Conservation (phyloP, 2,329 filamentous ascomycete genomes). For the Colletotrichum brevisporum region DNA sequence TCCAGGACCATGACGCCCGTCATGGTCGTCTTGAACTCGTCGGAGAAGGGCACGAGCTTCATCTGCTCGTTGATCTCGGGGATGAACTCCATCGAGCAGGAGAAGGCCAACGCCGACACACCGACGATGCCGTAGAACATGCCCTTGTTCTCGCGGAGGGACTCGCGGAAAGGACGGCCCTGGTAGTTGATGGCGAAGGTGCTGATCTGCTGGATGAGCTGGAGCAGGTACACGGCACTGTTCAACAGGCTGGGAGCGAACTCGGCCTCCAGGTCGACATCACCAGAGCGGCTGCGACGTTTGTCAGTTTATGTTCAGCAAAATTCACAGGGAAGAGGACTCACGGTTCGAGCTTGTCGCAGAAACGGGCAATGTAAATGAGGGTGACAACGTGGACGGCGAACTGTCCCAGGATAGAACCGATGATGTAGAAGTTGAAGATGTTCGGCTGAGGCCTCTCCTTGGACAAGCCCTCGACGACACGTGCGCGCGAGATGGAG, state of each 20-base stretch:
- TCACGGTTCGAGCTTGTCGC: slow-evolving; percentile 88
- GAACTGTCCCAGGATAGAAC: slow-evolving; percentile 96
- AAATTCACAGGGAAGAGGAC: slow-evolving; percentile 52
- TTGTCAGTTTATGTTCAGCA: slow-evolving; percentile 46
- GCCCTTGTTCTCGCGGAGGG: slow-evolving; percentile 92
- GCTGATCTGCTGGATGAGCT: slow-evolving; percentile 98
- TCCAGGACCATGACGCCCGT: slow-evolving; percentile 89
- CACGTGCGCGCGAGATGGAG: slow-evolving; percentile 96
- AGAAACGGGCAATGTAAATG: slow-evolving; percentile 93
- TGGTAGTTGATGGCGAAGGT: slow-evolving; percentile 99
- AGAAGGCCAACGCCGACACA: slow-evolving; percentile 91
- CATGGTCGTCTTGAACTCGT: slow-evolving; percentile 90
- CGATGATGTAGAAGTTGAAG: slow-evolving; percentile 99
- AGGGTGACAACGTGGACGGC: slow-evolving; percentile 94
- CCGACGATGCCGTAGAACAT: slow-evolving; percentile 98
- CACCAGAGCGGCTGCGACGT: slow-evolving; percentile 59
- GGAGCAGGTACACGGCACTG: slow-evolving; percentile 95
- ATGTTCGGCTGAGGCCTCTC: slow-evolving; percentile 98
- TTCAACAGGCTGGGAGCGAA: slow-evolving; percentile 95
- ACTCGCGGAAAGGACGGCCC: slow-evolving; percentile 96
- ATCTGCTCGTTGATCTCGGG: slow-evolving; percentile 96
- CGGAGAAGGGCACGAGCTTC: slow-evolving; percentile 89
- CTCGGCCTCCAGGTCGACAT: slow-evolving; percentile 93
- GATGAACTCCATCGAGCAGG: slow-evolving; percentile 93
- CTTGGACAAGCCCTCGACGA: slow-evolving; percentile 95